Conservation (phyloP, 768 basidiomycete genomes). For the Chalciporus sphaerocephalus region DNA sequence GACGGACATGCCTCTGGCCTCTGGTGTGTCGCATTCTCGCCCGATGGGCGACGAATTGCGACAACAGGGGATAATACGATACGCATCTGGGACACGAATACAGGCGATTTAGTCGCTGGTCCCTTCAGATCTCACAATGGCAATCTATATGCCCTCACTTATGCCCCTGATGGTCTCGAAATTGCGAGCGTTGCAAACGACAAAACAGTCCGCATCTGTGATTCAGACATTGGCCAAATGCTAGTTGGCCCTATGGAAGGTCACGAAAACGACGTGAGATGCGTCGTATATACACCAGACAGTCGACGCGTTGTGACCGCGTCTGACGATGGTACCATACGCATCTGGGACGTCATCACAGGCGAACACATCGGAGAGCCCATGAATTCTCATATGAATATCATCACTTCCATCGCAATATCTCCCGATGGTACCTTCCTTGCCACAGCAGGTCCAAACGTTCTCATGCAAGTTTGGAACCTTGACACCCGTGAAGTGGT, state of each 20-base stretch:
- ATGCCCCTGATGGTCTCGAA: constrained; percentile 27
- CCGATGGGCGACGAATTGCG: constrained; percentile 29
- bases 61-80: constrained; percentile 33
- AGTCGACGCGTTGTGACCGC: constrained; percentile 27
- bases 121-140: constrained; percentile 30
- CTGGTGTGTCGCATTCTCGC: constrained; percentile 31
- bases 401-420: constrained; percentile 31
- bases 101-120: constrained; percentile 22
- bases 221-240: constrained; percentile 36
- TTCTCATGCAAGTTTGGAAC: constrained; percentile 30
- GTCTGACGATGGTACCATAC: constrained; percentile 29
- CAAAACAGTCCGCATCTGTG: constrained; percentile 30
- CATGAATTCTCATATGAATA: constrained; percentile 24
- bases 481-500: constrained; percentile 19
- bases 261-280: constrained; percentile 27
- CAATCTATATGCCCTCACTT: constrained; percentile 38
- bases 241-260: constrained; percentile 24
- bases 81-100: constrained; percentile 30
- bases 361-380: constrained; percentile 31
- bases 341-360: constrained; percentile 27
- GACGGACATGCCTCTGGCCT: constrained; percentile 26
- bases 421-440: constrained; percentile 30
- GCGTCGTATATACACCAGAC: constrained; percentile 30
- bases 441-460: constrained; percentile 30
- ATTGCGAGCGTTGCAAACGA: constrained; percentile 31